phyloP scores from a whole-genome alignment of 371 early-diverging fungal genomes.

The Ordospora pajunii region DNA sequence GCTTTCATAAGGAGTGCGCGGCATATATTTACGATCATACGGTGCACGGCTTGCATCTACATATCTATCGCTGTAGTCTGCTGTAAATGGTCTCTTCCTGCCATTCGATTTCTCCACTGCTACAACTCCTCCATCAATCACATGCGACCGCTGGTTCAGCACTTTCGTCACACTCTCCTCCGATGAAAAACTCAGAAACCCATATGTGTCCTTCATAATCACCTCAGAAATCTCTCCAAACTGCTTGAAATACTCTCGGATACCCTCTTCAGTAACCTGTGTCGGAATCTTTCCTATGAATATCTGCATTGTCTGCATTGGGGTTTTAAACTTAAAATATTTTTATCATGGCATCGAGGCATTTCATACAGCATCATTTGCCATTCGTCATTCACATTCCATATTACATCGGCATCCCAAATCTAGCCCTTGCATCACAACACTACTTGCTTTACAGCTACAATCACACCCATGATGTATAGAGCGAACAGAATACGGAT shows the following conservation, averaged over 20 bases:
- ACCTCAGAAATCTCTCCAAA: slow-evolving; percentile 32
- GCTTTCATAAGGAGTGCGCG: not conserved
- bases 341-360: not conserved
- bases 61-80: not conserved
- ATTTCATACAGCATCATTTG: not conserved
- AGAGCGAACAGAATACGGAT: not conserved
- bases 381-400: not conserved
- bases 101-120: slow-evolving; percentile 25
- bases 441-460: not conserved
- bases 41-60: not conserved
- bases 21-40: not conserved
- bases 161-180: slow-evolving; percentile 8
- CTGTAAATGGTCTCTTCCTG: not conserved
- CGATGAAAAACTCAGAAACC: slow-evolving; percentile 24
- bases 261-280: slow-evolving; percentile 13
- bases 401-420: not conserved
- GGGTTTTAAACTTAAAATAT: not conserved
- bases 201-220: slow-evolving; percentile 28
- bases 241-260: slow-evolving; percentile 32
- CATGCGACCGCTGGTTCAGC: slow-evolving; percentile 8
- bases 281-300: slow-evolving; percentile 40
- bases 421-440: not conserved
- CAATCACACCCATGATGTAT: not conserved
- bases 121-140: slow-evolving; percentile 18
- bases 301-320: slow-evolving; percentile 16